These are phyloP conservation scores for Polyrhizophydium stewartii DNA, from an alignment of 371 early-diverging fungal genomes.

Conservation along the genomic window DNA sequence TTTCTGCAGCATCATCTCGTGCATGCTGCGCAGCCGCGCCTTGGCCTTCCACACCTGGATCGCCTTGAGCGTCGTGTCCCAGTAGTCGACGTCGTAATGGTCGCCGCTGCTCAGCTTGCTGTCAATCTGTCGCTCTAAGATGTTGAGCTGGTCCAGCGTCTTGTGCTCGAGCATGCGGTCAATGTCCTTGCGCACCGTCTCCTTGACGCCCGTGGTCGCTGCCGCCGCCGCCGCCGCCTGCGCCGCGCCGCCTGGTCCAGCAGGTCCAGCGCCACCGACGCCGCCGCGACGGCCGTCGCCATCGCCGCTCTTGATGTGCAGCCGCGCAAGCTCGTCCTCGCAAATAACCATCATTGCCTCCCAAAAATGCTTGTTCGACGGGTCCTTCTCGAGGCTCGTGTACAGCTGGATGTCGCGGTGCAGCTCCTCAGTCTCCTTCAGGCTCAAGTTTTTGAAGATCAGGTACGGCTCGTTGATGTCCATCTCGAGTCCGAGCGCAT, in stretches of 20 bases:
- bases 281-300: neutral
- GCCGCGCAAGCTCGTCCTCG: conserved; percentile 53
- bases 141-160: conserved; percentile 62
- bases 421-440: conserved; percentile 70
- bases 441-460: conserved; percentile 65
- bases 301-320: neutral
- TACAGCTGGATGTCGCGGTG: conserved; percentile 84
- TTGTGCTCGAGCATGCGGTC: conserved; percentile 68
- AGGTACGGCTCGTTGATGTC: conserved; percentile 84
- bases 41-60: conserved; percentile 81
- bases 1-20: conserved; percentile 63
- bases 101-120: conserved; percentile 57
- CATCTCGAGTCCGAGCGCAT: conserved; percentile 70
- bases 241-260: neutral
- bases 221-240: neutral
- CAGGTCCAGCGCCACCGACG: no score
- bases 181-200: conserved; percentile 51
- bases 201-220: conserved; percentile 6
- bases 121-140: conserved; percentile 69
- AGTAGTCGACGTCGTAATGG: conserved; percentile 90
- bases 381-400: conserved; percentile 72
- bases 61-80: conserved; percentile 79
- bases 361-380: conserved; percentile 77
- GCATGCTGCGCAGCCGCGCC: conserved; percentile 68
- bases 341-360: conserved; percentile 75